Base-by-base conservation (phyloP, 176 grass and related monocot genomes). In the Alopecurus myosuroides region DNA sequence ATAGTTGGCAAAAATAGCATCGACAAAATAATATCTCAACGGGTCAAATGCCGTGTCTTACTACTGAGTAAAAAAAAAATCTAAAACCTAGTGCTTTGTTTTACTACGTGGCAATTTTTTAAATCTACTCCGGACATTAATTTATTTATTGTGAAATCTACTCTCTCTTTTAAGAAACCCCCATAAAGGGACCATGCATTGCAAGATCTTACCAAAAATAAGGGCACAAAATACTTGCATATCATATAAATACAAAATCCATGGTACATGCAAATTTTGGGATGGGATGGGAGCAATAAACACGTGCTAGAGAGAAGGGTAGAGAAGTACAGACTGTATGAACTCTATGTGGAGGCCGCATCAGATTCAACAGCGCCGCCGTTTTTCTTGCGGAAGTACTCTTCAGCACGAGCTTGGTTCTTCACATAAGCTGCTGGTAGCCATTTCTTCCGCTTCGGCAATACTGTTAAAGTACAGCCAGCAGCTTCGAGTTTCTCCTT, bases 401-500 rank as follows among this genome's bases (percentile, higher is more conserved):
- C 89, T 22, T 92, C 97, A 71, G 97, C 97, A 40, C 97, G 97
- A 3, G 91, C 89, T 42, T 86, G 89, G 82, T 99, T 99, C 84
- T 92, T 99, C n/a, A 87, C 77, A 84, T 94, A 92, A 74, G 84
- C 88, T 76, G 92, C 86, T 65, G 94, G 82, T 77, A 99, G 78
- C 93, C 97, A 99, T 85, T 99, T 99, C 88, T 99, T 99, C 45
- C 93, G 84, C 52, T 94, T 92, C 11, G 97, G 93, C 78, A 96
- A 82, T 23, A 89, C 74, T 85, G 83, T 99, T 28, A 94, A 50
- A 62, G 84, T 94, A 72, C 97, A 98, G 77, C 97, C 93, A 28
- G 89, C 93, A 48, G 93, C 89, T 79, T 99, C 86, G 4, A 95
- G 91, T 82, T 99, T 99, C 81, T 92, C 93, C 89, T 92, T 99